Base-by-base conservation (phyloP, 352 stramenopile species). In the Globisporangium barbulae region DNA sequence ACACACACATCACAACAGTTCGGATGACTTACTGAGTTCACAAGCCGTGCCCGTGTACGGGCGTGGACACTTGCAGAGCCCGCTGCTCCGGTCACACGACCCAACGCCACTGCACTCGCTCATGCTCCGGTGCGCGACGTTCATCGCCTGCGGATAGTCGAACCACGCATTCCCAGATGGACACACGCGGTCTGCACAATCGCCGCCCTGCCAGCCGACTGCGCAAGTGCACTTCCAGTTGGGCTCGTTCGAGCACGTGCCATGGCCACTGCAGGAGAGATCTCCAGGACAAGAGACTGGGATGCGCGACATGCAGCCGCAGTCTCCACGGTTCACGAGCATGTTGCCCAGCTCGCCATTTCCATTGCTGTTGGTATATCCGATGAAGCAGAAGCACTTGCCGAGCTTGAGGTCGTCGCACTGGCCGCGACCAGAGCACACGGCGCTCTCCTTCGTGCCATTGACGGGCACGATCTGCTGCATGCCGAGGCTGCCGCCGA, bases 181-280 rank as follows among this genome's bases (percentile, higher is more conserved):
- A 58, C 85, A 93, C 10, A 70, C n/a, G 30, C 88, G 75, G 47
- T 92, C 83, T 5, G 81, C 89, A 63, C 89, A 97, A 60, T 95
- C 89, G 31, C 76, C 79, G 3, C 70, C 71, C n/a, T 69, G 71
- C 88, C 89, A 97, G 21, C 83, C 87, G 35, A 88, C 73, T 5
- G 81, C 69, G 37, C 89, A 97, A 1, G 74, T 65, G 60, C 88
- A 97, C 13, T 72, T 75, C 37, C 83, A 93, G 0, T 69, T 72
- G 9, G 71, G 81, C 3, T 48, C 63, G 10, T 73, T 75, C 1
- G 79, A 89, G 67, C 88, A 96, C 6, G 69, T 83, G 8, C 89
- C 89, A 33, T 97, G 88, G 1, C 88, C 86, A 53, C 80, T 93
- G 59, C 84, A 93, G 9, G 78, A 67, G 5, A 93, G 55, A 22